Base-by-base conservation (phyloP, 2,329 filamentous ascomycete species). In the Sphaceloma murrayae region DNA sequence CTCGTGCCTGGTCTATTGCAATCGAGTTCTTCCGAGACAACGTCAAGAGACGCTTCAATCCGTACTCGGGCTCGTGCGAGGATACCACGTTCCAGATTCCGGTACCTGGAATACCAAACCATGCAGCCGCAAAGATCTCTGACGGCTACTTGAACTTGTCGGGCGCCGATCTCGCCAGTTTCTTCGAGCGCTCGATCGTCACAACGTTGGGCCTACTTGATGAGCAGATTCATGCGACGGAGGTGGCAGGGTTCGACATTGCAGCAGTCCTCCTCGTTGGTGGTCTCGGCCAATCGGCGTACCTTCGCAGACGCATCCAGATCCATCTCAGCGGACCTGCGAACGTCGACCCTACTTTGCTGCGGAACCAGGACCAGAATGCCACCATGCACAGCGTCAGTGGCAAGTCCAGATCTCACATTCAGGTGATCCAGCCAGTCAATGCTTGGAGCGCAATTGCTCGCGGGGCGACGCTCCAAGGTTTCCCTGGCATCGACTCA, bases 11-110 rank as follows among this genome's bases (percentile, higher is more conserved):
- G 82, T 82, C 66, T 45, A 69, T 69, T 65, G 84, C 79, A 2
- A 66, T 88, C 40, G 74, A 77, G 45, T 87, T 86, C 56, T 89
- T 86, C 60, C 84, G 89, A 55, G 82, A 88, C 57, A 87, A 85
- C 57, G 82, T 89, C 10, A 89, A 89, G 63, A 74, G 84, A 10
- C 88, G 86, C 55, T 89, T 88, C 58, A 80, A 84, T 56, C 34
- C 19, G 5, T 5, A 13, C 18, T 80, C 84, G 54, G 81, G 85
- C 34, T 82, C 85, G 56, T 75, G 83, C 50, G 72, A 78, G 40
- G 54, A 54, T 40, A 49, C 34, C 17, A 83, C 88, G 57, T 75
- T 87, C 48, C 86, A 86, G 47, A 74, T 88, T 3, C 83, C 83
- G 0, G 83, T 88, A 52, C 83, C 82, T 1, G 84, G 83, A 1